Conservation (phyloP, 345 rosid genomes). For the Dovyalis caffra region DNA sequence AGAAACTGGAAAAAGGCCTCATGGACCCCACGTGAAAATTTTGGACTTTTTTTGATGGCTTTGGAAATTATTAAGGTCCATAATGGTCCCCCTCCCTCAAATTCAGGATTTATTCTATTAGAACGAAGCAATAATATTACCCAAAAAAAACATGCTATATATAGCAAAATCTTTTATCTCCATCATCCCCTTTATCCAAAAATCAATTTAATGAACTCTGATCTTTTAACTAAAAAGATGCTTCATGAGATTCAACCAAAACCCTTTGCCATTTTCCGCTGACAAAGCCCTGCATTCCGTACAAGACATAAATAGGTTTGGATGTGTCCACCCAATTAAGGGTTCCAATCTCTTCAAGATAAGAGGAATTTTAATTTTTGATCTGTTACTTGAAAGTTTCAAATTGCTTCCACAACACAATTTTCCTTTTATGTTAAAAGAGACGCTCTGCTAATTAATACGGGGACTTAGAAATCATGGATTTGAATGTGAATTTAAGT, state of each 20-base stretch:
- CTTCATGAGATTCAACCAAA: background rate
- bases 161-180: constrained; percentile 12
- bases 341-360: constrained; percentile 3
- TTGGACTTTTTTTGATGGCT: background rate
- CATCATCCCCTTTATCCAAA: background rate
- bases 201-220: constrained; percentile 6
- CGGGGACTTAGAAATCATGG: background rate
- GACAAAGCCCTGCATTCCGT: background rate
- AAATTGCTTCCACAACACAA: background rate
- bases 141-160: constrained; percentile 1
- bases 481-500: background rate
- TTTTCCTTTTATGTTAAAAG: background rate
- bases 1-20: constrained; percentile 3
- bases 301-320: constrained; percentile 3
- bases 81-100: constrained; percentile 4
- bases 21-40: background rate
- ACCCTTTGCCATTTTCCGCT: background rate
- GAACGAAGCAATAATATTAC: background rate
- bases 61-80: constrained; percentile 10
- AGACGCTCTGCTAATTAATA: background rate
- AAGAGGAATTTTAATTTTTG: background rate
- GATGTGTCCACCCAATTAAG: background rate
- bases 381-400: background rate
- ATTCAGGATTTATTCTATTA: constrained; percentile 4
- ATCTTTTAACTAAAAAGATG: background rate